These are phyloP conservation scores for Globomyces sp. DNA, from an alignment of 371 early-diverging fungal genomes.

Conservation along the genomic window DNA sequence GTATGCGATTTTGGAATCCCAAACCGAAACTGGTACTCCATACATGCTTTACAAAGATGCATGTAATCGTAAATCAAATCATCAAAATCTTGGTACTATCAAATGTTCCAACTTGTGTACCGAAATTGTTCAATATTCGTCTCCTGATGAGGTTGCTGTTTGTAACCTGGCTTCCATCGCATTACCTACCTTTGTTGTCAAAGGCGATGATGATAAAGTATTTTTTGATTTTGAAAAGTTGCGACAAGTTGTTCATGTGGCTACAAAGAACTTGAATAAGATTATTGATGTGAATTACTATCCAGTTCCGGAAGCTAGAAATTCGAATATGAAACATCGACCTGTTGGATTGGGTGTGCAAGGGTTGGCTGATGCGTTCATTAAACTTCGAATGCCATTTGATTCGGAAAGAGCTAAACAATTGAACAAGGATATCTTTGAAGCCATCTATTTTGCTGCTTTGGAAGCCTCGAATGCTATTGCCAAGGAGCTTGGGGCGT, in stretches of 20 bases:
- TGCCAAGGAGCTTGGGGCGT: slow-evolving; percentile 81
- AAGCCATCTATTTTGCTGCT: slow-evolving; percentile 97
- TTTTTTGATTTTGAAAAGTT: slow-evolving; percentile 72
- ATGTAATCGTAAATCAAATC: slow-evolving; percentile 97
- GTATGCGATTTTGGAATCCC: slow-evolving; percentile 97
- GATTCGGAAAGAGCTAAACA: slow-evolving; percentile 89
- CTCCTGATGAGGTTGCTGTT: slow-evolving; percentile 97
- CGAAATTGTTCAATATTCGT: slow-evolving; percentile 97
- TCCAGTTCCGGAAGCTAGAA: slow-evolving; percentile 88
- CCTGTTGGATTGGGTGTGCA: slow-evolving; percentile 99
- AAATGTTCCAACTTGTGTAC: slow-evolving; percentile 71
- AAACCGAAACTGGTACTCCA: slow-evolving; percentile 99
- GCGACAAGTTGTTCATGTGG: slow-evolving; percentile 74
- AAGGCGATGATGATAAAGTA: slow-evolving; percentile 41
- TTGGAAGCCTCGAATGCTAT: slow-evolving; percentile 95
- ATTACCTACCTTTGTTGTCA: slow-evolving; percentile 89
- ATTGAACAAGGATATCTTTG: slow-evolving; percentile 94
- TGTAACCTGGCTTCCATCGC: slow-evolving; percentile 99
- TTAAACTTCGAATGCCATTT: slow-evolving; percentile 94
- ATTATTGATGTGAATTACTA: slow-evolving; percentile 98
- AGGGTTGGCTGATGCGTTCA: slow-evolving; percentile 98
- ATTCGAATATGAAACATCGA: slow-evolving; percentile 93
- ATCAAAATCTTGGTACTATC: slow-evolving; percentile 96
- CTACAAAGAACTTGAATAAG: slow-evolving; percentile 92
- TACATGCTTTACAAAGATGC: slow-evolving; percentile 99